Evolutionary conservation across 108 stramenopile genomes (phyloP), one percentile per base, ranked within the genome.

Genomic region (Pseudonitzschia multiseries): DNA sequence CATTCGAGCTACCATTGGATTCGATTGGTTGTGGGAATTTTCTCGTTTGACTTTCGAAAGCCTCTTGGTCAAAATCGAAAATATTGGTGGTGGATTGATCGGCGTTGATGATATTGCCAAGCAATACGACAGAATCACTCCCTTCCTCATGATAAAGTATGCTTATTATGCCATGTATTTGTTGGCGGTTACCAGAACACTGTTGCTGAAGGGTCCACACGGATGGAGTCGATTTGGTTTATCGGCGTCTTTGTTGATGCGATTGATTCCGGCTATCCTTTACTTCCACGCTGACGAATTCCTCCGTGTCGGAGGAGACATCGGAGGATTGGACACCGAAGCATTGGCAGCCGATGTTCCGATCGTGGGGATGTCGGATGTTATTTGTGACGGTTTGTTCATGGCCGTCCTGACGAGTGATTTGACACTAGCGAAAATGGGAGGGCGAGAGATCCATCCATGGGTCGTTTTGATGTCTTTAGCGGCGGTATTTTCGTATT

Each of bases 351-450:
- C 33, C 9, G 61, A 62, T 29, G 40, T 41, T n/a, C 61, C 61
- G 32, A 20, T 40, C 4, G 32, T 62, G 29, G n/a, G 29, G 8
- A 77, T 78, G 28, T 48, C 84, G 14, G 88, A 91, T 76, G 91
- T 92, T 2, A 86, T 95, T 54, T 86, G 87, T 12, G 93, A 95
- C 76, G 93, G 93, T 13, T 73, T 95, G 32, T 95, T 95, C 81
- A 79, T 95, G 80, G 87, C 89, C 27, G 90, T 95, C 3, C 74
- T 95, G 42, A 95, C 91, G 26, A 85, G 85, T 17, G 93, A 95
- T 71, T 72, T 95, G 22, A 92, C 90, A 20, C 82, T 95, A 42
- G 88, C 93, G 59, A 95, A 95, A 79, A 92, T 95, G 91, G 88
- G 89, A 5, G 91, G 91, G n/a, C 80, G 93, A 52, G 93, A 95